A percentile compares a stretch with the other conserved stretches of the same genome.
These are phyloP conservation scores for Mycena maculata DNA, from an alignment of 768 basidiomycete species.

Conservation along the genomic window DNA sequence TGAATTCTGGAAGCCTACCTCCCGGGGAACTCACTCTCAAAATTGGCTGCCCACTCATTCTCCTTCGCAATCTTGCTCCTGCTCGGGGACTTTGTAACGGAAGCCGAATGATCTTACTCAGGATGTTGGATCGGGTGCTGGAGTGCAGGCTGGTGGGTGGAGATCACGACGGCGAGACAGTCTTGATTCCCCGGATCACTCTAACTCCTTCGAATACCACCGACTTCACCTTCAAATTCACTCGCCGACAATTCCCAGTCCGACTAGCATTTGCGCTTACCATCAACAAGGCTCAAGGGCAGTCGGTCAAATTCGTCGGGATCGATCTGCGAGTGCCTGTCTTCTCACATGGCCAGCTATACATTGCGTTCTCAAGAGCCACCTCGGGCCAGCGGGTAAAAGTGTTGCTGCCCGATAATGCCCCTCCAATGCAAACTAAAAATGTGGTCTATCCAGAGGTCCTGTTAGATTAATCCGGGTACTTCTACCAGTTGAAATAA, in stretches of 20 bases:
- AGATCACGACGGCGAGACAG: conserved; percentile 47
- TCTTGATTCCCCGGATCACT: conserved; percentile 53
- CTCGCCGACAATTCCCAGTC: conserved; percentile 55
- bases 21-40: conserved; percentile 48
- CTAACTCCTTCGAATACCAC: conserved; percentile 43
- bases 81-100: conserved; percentile 53
- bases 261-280: conserved; percentile 59
- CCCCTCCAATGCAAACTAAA: neutral
- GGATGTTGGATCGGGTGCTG: conserved; percentile 45
- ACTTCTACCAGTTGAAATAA: too few relatives aligned
- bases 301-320: neutral
- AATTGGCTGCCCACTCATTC: conserved; percentile 50
- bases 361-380: neutral
- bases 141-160: conserved; percentile 51
- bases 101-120: conserved; percentile 42
- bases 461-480: neutral
- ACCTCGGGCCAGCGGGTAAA: neutral
- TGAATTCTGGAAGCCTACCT: conserved; percentile 55
- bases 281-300: conserved; percentile 54
- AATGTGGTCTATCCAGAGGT: conserved; percentile 3
- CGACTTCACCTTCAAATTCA: conserved; percentile 44
- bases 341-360: neutral
- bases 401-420: neutral
- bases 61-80: conserved; percentile 57
- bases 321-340: neutral